phyloP scores from a whole-genome alignment of 2,329 filamentous ascomycete species.

The Xylariaceae sp. region DNA sequence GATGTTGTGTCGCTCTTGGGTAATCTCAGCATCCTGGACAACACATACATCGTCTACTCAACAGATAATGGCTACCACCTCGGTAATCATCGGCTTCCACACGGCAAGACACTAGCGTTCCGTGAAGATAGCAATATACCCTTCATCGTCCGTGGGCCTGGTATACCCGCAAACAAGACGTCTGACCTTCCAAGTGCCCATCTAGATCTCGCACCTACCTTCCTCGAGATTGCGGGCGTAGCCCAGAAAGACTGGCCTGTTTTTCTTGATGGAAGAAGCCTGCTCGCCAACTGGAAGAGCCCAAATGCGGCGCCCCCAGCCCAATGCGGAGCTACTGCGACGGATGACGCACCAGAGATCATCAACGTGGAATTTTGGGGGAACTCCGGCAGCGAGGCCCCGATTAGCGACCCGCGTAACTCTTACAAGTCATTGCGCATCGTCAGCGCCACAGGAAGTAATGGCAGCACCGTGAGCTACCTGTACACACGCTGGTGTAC shows the following conservation, averaged over 20 bases:
- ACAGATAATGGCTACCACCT: constrained; percentile 24
- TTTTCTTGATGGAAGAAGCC: neutral
- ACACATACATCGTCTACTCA: constrained; percentile 12
- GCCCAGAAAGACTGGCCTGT: neutral
- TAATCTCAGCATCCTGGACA: constrained; percentile 5
- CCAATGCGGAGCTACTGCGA: neutral
- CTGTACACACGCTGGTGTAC: constrained; percentile 30
- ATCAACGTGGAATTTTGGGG: constrained; percentile 5
- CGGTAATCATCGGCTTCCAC: neutral
- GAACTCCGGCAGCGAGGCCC: neutral
- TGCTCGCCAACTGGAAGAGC: constrained; percentile 1
- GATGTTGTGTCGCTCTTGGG: constrained; percentile 5
- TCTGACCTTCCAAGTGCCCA: neutral
- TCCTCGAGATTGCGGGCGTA: neutral
- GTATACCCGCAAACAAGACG: neutral
- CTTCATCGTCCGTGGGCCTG: neutral
- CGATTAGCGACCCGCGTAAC: constrained; percentile 15
- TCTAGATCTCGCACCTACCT: neutral
- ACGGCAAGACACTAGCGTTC: neutral
- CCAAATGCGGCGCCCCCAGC: neutral
- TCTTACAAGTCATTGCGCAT: constrained; percentile 29
- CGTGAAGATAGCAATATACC: neutral
- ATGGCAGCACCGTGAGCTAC: constrained; percentile 18
- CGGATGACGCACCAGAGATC: neutral
- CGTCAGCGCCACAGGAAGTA: constrained; percentile 21